phyloP scores from a whole-genome alignment of 345 rosid genomes.

The Isatis tinctoria region DNA sequence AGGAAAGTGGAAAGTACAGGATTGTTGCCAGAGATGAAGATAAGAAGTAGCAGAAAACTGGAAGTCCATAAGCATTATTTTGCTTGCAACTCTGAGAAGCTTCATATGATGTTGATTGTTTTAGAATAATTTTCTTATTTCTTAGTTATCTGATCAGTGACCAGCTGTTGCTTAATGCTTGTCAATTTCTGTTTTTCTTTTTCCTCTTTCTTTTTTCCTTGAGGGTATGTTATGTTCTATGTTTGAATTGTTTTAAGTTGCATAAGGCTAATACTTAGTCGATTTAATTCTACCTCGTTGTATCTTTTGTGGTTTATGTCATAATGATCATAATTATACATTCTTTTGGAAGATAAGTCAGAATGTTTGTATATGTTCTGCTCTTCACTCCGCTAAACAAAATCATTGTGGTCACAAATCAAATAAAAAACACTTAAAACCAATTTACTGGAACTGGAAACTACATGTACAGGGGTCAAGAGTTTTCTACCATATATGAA shows the following conservation, averaged over 20 bases:
- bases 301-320: neutral
- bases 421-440: no score
- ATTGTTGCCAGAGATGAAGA: conserved; percentile 72
- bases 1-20: conserved; percentile 88
- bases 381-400: neutral
- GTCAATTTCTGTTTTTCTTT: neutral
- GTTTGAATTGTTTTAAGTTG: neutral
- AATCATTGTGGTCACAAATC: no score
- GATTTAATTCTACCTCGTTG: neutral
- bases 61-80: neutral
- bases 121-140: neutral
- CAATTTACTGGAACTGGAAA: no score
- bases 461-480: no score
- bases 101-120: neutral
- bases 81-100: conserved; percentile 12
- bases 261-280: neutral
- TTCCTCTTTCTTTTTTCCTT: neutral
- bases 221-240: neutral
- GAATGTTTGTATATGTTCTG: neutral
- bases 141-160: neutral
- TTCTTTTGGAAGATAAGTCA: neutral
- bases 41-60: conserved; percentile 25
- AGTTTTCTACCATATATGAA: no score
- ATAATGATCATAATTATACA: neutral
- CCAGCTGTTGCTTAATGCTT: neutral